These are phyloP conservation scores for Hericium coralloides DNA, from an alignment of 768 basidiomycete genomes.

Conservation along the genomic window DNA sequence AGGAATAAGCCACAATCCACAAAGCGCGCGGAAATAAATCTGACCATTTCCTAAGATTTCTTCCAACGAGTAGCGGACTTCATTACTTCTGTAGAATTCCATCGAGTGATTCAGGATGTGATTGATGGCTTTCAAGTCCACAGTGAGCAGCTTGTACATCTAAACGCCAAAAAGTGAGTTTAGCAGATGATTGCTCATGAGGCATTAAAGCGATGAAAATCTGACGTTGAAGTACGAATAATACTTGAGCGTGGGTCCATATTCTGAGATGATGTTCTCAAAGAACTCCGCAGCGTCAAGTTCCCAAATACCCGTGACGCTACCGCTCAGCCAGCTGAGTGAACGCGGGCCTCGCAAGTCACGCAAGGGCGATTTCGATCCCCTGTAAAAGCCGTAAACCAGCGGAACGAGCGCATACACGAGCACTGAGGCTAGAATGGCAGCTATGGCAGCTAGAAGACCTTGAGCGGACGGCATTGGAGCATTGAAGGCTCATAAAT, in stretches of 20 bases:
- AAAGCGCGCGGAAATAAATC: not conserved
- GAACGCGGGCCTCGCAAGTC: not conserved
- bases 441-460: too few relatives aligned
- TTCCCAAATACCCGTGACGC: not conserved
- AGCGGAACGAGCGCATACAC: not conserved
- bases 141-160: not conserved
- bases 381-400: not conserved
- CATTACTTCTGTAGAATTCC: not conserved
- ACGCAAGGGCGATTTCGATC: not conserved
- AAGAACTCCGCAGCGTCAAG: not conserved
- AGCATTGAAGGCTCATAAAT: too few relatives aligned
- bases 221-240: not conserved
- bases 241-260: not conserved
- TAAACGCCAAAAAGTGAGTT: not conserved
- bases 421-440: not conserved
- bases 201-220: not conserved
- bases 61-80: not conserved
- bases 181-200: too few relatives aligned
- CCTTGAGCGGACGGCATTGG: too few relatives aligned
- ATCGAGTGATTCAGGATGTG: not conserved
- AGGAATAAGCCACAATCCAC: not conserved
- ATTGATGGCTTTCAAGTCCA: not conserved
- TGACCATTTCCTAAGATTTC: not conserved
- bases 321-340: not conserved
- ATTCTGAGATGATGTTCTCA: not conserved